These are phyloP conservation scores for Pyrenula aspistea DNA, from an alignment of 495 filamentous ascomycete species.

Conservation along the genomic window DNA sequence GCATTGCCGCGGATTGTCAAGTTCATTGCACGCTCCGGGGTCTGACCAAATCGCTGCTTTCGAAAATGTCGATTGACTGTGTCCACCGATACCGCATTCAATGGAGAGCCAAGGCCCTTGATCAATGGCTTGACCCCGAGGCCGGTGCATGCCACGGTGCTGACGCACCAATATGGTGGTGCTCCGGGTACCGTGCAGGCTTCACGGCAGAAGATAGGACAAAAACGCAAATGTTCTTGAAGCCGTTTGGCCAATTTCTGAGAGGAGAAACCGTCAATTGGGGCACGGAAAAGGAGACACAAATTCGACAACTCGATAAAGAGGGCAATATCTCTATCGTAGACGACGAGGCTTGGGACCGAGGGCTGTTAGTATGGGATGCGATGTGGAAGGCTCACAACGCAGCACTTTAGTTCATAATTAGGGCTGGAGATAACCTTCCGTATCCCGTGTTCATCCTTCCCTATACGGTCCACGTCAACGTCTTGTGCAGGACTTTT, in stretches of 20 bases:
- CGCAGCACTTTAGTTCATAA: too few species aligned
- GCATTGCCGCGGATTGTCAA: conserved; percentile 46
- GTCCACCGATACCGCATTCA: background rate
- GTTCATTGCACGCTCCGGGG: conserved; percentile 13
- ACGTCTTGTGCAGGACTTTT: too few species aligned
- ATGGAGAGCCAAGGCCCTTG: background rate
- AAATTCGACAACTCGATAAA: background rate
- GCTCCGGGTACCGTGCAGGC: background rate
- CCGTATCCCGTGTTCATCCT: too few species aligned
- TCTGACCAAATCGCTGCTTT: background rate
- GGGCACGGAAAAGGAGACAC: background rate
- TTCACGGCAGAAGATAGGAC: background rate
- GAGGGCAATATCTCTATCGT: background rate
- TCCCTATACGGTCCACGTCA: too few species aligned
- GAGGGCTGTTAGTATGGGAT: background rate
- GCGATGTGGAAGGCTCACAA: background rate
- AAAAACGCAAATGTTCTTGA: background rate
- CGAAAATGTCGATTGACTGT: background rate
- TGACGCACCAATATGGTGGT: background rate
- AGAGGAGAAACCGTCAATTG: background rate
- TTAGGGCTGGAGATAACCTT: too few species aligned
- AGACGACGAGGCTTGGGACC: background rate
- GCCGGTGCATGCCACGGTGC: background rate
- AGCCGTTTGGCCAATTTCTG: background rate
- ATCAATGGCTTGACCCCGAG: background rate